Conservation (phyloP, 495 filamentous ascomycete genomes). For the Lasiosphaeris hirsuta region DNA sequence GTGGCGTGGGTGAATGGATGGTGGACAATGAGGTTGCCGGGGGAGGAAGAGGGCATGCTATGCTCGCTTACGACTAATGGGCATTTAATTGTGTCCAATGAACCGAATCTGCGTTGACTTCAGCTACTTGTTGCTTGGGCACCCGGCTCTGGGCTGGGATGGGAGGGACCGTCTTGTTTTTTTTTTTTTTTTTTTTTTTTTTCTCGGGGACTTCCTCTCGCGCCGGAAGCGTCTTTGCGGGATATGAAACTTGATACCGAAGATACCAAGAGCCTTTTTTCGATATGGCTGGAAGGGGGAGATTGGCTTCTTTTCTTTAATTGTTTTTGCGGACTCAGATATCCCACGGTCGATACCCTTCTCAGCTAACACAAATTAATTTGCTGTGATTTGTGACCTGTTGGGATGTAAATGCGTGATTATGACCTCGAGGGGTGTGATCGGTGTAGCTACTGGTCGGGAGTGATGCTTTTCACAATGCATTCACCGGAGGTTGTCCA, state of each 20-base stretch:
- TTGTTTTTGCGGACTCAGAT: not conserved
- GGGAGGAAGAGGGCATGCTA: too few relatives aligned
- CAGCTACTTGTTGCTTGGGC: too few relatives aligned
- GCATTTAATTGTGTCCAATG: too few relatives aligned
- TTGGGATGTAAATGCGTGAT: not conserved
- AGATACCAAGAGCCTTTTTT: constrained; percentile 1
- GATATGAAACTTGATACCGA: constrained; percentile 2
- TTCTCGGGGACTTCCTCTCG: not conserved
- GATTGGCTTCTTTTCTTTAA: not conserved
- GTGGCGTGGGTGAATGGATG: too few relatives aligned
- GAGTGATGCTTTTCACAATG: too few relatives aligned
- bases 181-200: not conserved
- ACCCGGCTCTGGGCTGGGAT: too few relatives aligned
- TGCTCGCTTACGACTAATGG: too few relatives aligned
- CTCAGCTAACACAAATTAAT: not conserved
- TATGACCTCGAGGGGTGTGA: not conserved
- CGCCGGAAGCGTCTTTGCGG: not conserved
- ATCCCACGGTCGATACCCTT: constrained; percentile 9
- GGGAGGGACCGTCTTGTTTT: not conserved
- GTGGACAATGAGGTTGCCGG: too few relatives aligned
- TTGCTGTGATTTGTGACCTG: not conserved
- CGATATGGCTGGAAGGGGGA: not conserved
- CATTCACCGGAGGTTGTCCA: too few relatives aligned
- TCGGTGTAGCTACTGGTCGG: not conserved
- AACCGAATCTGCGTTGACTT: too few relatives aligned